Conservation (phyloP, 1,139 yeast genomes). For the Meyerozyma guilliermondii region DNA sequence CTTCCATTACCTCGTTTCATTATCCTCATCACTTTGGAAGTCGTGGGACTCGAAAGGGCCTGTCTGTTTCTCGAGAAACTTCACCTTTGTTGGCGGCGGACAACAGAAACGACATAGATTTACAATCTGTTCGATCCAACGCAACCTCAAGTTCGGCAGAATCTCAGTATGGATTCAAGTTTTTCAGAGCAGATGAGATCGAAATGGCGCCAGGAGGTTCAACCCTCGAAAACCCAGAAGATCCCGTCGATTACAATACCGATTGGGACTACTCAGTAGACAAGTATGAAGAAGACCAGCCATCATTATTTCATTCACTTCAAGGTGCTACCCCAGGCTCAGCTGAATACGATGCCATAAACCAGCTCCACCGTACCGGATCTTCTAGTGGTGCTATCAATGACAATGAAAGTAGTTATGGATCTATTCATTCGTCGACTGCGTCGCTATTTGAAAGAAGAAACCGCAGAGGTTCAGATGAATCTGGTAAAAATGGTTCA, state of each 20-base stretch:
- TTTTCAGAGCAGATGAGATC: constrained; percentile 78
- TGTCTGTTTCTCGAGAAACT: constrained; percentile 26
- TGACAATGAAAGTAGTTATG: constrained; percentile 25
- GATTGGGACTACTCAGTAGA: constrained; percentile 58
- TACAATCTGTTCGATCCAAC: constrained; percentile 25
- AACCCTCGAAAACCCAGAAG: constrained; percentile 58
- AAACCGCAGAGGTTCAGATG: constrained; percentile 24
- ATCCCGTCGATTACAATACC: constrained; percentile 58
- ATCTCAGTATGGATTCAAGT: constrained; percentile 51
- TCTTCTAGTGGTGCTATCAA: neutral
- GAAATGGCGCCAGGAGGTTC: constrained; percentile 87
- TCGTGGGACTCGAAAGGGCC: constrained; percentile 23
- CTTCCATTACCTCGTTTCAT: constrained; percentile 84
- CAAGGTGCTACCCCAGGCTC: neutral
- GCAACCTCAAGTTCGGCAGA: constrained; percentile 28
- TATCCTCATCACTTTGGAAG: constrained; percentile 53
- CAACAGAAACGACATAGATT: constrained; percentile 20
- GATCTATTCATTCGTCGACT: constrained; percentile 25
- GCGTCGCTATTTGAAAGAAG: constrained; percentile 21
- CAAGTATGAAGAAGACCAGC: constrained; percentile 38
- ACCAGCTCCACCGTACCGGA: neutral
- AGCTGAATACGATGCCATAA: neutral
- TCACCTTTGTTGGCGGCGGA: constrained; percentile 30
- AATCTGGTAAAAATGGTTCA: constrained; percentile 13
- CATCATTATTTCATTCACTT: neutral